These are phyloP conservation scores for Rhizopogon vinicolor DNA, from an alignment of 768 basidiomycete species.

Conservation along the genomic window DNA sequence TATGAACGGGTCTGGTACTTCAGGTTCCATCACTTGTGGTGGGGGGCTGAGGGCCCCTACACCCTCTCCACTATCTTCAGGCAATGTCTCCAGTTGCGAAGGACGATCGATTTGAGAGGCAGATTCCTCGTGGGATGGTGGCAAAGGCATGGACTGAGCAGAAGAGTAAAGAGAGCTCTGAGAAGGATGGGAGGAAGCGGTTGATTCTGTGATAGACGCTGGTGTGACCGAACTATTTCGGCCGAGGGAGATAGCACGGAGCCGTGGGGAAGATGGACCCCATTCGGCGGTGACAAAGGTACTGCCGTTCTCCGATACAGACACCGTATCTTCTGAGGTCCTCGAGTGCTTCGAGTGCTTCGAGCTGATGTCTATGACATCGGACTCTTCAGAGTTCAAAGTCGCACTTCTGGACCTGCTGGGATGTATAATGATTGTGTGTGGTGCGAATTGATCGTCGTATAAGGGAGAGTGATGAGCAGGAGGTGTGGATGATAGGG, in stretches of 20 bases:
- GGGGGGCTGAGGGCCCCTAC: conserved; percentile 6
- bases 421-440: conserved; percentile 9
- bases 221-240: conserved; percentile 2
- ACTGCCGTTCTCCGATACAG: conserved; percentile 14
- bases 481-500: conserved; percentile 6
- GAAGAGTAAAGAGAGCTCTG: background rate
- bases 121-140: background rate
- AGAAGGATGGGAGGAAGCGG: background rate
- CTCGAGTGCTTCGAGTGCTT: background rate
- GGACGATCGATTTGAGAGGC: background rate
- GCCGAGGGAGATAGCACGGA: conserved; percentile 9
- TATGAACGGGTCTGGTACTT: conserved; percentile 58
- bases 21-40: conserved; percentile 36
- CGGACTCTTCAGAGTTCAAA: background rate
- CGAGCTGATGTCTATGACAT: conserved; percentile 21
- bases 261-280: background rate
- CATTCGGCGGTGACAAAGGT: conserved; percentile 13
- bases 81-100: background rate
- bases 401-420: background rate
- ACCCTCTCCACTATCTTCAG: conserved; percentile 7
- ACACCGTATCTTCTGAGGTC: background rate
- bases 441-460: background rate
- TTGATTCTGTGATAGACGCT: conserved; percentile 2
- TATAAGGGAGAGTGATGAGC: conserved; percentile 1
- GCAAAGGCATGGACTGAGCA: background rate